Base-by-base conservation (phyloP, 345 rosid genomes). In the Eucalyptus erythrocorys region DNA sequence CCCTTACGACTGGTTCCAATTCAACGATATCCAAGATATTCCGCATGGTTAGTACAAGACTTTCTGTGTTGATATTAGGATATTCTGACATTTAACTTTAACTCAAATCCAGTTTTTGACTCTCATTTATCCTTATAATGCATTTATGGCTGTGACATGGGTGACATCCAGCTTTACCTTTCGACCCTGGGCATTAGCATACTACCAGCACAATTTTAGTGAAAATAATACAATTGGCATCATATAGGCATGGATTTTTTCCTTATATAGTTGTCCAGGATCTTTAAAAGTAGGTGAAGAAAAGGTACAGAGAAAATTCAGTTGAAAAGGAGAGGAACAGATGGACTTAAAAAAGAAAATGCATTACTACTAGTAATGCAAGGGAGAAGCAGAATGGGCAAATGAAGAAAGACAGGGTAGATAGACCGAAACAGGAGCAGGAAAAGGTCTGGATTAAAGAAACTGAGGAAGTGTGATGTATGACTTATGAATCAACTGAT, bases 1-100 rank as follows among this genome's bases (percentile, higher is more conserved):
- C 98, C 79, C 91, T 96, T 79, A 95, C 96, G 30, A 94, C 99
- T 85, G 99, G 99, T 87, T 94, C 98, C 87, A 95, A 95, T 93
- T 97, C 99, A 86, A 95, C 94, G 27, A 94, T 97, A 91, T 94
- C 99, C 81, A 96, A 96, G 95, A 96, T 97, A 86, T 91, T 96
- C 85, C 93, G 93, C 92, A 95, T 96, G 99, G 98, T 97, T 85
- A 91, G 96, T 92, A 40, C 42, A 48, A 51, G 85, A 66, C 53
- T 64, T 66, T 85, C 64, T 40, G 85, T 84, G 61, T 64, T 19
- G 40, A 19, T 87, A 3, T 24, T 22, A 8, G 81, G 50, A 48
- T 87, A 42, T 55, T 87, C 32, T 43, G 68, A 48, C 17, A 24
- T 87, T 66, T 17, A 26, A 55, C 53, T 47, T 45, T 59, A 76